phyloP scores from a whole-genome alignment of 176 grass and related monocot species.

The Cocos nucifera region DNA sequence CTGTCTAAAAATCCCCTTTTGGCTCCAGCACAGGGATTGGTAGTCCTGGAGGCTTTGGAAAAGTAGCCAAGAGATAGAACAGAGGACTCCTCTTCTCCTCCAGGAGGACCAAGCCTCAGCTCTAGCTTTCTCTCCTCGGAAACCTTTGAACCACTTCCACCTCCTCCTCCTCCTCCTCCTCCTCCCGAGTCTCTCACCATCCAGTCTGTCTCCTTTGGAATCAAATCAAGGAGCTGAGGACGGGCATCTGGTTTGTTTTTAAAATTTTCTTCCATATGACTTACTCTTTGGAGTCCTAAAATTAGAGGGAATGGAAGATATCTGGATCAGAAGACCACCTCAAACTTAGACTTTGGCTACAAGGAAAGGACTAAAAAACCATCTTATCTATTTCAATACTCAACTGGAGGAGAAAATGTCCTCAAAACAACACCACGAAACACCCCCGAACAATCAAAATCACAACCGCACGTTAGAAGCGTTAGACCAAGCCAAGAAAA shows the following conservation, averaged over 20 bases:
- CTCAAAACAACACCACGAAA: not conserved
- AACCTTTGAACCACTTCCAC: slow-evolving; percentile 17
- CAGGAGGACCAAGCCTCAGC: slow-evolving; percentile 73
- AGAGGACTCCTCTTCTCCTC: slow-evolving; percentile 34
- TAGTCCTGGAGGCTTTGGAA: slow-evolving; percentile 26
- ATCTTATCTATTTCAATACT: not conserved
- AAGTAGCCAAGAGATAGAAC: slow-evolving; percentile 49
- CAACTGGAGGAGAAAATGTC: slow-evolving; percentile 1
- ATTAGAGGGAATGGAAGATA: too few relatives aligned
- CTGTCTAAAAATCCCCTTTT: slow-evolving; percentile 56
- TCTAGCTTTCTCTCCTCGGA: slow-evolving; percentile 73
- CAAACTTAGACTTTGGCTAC: too few relatives aligned
- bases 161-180: not conserved
- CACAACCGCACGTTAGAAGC: too few relatives aligned
- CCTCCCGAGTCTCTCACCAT: slow-evolving; percentile 20
- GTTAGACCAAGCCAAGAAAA: too few relatives aligned
- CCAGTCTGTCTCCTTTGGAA: slow-evolving; percentile 56
- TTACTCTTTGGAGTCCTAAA: slow-evolving; percentile 7
- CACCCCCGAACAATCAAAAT: not conserved
- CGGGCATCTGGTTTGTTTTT: slow-evolving; percentile 22
- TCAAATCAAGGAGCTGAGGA: slow-evolving; percentile 74
- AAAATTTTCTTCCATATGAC: slow-evolving; percentile 46
- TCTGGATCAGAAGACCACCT: too few relatives aligned
- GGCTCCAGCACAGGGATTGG: slow-evolving; percentile 30
- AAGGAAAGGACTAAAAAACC: slow-evolving; percentile 1